Percentiles rank a stretch among this genome's conserved stretches.
Conservation (phyloP, 257 asterid species). For the Knoxia roxburghii region DNA sequence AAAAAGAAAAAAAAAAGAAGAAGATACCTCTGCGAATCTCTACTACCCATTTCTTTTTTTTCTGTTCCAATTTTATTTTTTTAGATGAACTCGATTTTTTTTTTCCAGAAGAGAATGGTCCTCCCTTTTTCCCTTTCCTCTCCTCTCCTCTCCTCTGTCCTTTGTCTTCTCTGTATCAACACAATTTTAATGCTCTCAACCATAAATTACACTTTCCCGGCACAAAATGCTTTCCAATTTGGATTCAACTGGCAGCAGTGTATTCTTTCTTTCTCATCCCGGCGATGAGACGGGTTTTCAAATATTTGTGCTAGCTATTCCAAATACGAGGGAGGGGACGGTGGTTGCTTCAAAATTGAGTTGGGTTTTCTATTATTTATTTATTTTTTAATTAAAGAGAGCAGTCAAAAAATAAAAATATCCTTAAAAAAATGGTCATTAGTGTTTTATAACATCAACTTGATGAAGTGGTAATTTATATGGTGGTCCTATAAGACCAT, state of each 20-base stretch:
- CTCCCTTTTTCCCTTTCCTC: conserved; percentile 31
- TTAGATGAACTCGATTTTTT: conserved; percentile 41
- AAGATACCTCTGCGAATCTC: conserved; percentile 13
- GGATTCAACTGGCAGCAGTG: conserved; percentile 18
- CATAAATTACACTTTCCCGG: conserved; percentile 35
- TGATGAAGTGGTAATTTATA: too few species aligned
- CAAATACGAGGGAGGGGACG: too few species aligned
- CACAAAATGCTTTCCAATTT: conserved; percentile 18
- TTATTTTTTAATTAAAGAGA: too few species aligned
- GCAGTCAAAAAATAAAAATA: too few species aligned
- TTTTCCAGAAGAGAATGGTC: conserved; percentile 27
- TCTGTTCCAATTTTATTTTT: conserved; percentile 36
- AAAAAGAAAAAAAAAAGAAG: not conserved
- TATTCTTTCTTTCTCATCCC: conserved; percentile 6
- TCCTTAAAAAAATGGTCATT: too few species aligned
- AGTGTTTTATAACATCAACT: too few species aligned
- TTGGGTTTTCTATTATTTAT: too few species aligned
- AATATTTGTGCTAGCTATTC: not conserved
- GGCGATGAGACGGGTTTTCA: conserved; percentile 7
- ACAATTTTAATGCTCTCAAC: conserved; percentile 26
- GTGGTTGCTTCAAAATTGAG: too few species aligned
- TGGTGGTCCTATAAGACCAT: too few species aligned
- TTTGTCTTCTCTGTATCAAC: conserved; percentile 10
- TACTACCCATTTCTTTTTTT: conserved; percentile 15
- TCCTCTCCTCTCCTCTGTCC: too few species aligned